Evolutionary conservation across 2,329 filamentous ascomycete genomes (phyloP).

Genomic region (Neopestalotiopsis sp.): DNA sequence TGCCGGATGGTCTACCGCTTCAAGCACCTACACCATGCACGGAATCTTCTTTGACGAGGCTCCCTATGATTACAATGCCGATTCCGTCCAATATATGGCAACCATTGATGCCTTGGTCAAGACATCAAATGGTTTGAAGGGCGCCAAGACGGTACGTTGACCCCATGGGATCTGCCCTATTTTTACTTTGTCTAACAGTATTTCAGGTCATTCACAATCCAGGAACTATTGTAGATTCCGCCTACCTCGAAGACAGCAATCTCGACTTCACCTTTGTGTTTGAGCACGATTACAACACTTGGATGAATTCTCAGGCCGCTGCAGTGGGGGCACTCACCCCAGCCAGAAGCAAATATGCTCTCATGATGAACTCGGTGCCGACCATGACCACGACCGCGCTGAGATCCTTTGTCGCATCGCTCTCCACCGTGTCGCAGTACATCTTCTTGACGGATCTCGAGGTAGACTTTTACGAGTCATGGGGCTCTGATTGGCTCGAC

Average conservation of each 20-base stretch:
- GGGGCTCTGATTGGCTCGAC: not conserved
- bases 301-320: not conserved
- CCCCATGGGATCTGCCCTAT: not conserved
- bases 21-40: slow-evolving; percentile 33
- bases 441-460: slow-evolving; percentile 1
- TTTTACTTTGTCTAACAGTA: not conserved
- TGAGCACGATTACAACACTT: slow-evolving; percentile 3
- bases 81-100: not conserved
- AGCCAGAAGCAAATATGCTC: not conserved
- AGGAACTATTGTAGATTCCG: not conserved
- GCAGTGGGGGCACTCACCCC: not conserved
- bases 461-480: not conserved
- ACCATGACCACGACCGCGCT: not conserved
- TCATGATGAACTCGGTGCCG: slow-evolving; percentile 5
- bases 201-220: not conserved
- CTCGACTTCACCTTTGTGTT: slow-evolving; percentile 3
- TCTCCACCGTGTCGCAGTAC: not conserved
- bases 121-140: not conserved
- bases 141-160: not conserved
- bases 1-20: slow-evolving; percentile 35
- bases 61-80: slow-evolving; percentile 26
- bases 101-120: not conserved
- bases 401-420: not conserved
- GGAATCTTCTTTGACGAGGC: slow-evolving; percentile 47
- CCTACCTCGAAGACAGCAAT: not conserved